Conservation (phyloP, 129 eudicot genomes). For the Chrysanthemum seticuspe region DNA sequence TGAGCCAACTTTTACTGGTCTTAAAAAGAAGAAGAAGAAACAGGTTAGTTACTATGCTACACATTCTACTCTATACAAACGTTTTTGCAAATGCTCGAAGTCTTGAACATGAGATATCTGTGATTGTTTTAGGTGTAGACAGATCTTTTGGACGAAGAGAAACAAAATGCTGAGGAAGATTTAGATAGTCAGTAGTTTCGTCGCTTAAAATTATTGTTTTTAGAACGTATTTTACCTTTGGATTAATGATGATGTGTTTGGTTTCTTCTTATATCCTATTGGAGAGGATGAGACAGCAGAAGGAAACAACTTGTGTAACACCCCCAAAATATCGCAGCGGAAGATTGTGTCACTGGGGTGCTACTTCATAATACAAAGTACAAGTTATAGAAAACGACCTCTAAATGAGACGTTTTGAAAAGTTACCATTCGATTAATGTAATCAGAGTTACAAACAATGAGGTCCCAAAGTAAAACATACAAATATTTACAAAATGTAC, state of each 20-base stretch:
- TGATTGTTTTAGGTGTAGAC: conserved; percentile 47
- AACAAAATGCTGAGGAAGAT: conserved; percentile 51
- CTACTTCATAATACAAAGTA: no score
- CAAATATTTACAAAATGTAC: no score
- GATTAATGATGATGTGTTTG: not conserved
- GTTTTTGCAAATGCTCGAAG: not conserved
- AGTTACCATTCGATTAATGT: no score
- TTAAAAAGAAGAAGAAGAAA: conserved; percentile 83
- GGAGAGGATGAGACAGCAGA: conserved; percentile 72
- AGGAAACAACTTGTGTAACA: conserved; percentile 34
- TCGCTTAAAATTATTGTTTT: not conserved
- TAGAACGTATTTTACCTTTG: not conserved
- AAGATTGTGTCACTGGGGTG: no score
- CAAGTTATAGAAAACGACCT: no score
- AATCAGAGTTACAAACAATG: no score
- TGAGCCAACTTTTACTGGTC: conserved; percentile 65
- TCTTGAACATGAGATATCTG: conserved; percentile 1
- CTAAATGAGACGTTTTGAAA: no score
- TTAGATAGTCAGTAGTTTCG: conserved; percentile 48
- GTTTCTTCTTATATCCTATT: conserved; percentile 25
- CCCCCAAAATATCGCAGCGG: no score
- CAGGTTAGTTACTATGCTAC: conserved; percentile 37
- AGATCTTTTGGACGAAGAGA: conserved; percentile 65
- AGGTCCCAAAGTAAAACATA: no score
- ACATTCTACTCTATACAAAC: not conserved